A percentile compares a stretch with the other conserved stretches of the same genome.
Evolutionary conservation across 768 basidiomycete genomes (phyloP).

Genomic region (Krasilnikovozyma curviuscula): DNA sequence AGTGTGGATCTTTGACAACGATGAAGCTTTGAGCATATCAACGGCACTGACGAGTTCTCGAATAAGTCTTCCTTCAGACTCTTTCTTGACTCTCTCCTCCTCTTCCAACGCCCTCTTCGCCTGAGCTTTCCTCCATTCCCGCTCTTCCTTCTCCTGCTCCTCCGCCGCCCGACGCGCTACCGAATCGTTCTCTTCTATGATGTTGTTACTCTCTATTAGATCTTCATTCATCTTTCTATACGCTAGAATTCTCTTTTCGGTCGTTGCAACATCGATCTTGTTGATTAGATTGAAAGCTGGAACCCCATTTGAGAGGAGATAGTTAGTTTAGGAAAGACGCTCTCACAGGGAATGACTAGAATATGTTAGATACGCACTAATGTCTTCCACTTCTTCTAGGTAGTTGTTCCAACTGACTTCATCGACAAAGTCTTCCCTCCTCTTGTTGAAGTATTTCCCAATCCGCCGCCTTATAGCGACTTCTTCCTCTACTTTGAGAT

Average conservation of each 20-base stretch:
- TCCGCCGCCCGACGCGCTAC: conserved; percentile 57
- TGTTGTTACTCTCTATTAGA: conserved; percentile 58
- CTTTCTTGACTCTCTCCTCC: conserved; percentile 31
- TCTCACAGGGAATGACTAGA: not conserved
- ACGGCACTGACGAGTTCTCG: conserved; percentile 45
- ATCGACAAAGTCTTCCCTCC: conserved; percentile 67
- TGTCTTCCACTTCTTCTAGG: conserved; percentile 85
- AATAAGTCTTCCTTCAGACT: conserved; percentile 54
- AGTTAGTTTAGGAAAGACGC: not conserved
- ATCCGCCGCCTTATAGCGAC: conserved; percentile 71
- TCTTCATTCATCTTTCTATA: conserved; percentile 66
- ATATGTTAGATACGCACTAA: conserved; percentile 35
- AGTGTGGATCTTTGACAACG: not conserved
- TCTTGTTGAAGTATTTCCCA: conserved; percentile 88
- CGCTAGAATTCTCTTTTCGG: conserved; percentile 60
- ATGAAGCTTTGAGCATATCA: conserved; percentile 7
- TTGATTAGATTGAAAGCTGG: conserved; percentile 89
- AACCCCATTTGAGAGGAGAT: not conserved
- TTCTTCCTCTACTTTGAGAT: conserved; percentile 81
- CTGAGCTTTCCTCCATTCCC: conserved; percentile 21
- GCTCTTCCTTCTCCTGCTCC: conserved; percentile 60
- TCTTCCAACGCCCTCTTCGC: conserved; percentile 11
- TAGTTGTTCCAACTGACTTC: conserved; percentile 79
- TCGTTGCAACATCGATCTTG: conserved; percentile 56
- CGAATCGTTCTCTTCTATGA: conserved; percentile 58